Evolutionary conservation across 768 basidiomycete species (phyloP).

Genomic region (Roridomyces roridus): DNA sequence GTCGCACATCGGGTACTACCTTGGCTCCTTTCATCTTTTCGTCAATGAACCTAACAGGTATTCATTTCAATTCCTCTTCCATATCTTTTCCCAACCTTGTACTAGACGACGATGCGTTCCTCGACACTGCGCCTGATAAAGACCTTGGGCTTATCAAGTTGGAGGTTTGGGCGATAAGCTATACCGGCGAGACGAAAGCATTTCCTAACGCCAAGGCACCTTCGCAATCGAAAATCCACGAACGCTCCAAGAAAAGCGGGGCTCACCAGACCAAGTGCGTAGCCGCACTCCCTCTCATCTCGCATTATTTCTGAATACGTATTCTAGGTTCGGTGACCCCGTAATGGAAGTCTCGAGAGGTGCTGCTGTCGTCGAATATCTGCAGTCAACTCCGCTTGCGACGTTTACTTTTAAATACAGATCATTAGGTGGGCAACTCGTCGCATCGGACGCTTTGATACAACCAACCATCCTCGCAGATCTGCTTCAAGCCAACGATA

Average conservation of each 20-base stretch:
- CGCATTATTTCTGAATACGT: neutral
- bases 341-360: neutral
- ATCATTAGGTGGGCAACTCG: slow-evolving; percentile 13
- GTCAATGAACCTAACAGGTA: slow-evolving; percentile 18
- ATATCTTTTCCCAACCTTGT: neutral
- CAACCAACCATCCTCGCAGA: slow-evolving; percentile 10
- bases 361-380: slow-evolving; percentile 18
- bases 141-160: slow-evolving; percentile 17
- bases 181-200: slow-evolving; percentile 4
- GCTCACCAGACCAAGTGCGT: slow-evolving; percentile 21
- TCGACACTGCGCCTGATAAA: slow-evolving; percentile 3
- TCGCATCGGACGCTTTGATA: neutral
- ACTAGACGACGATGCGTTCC: slow-evolving; percentile 19
- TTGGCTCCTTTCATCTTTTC: slow-evolving; percentile 15
- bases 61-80: too few species aligned
- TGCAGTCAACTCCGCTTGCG: slow-evolving; percentile 11
- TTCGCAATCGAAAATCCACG: slow-evolving; percentile 16
- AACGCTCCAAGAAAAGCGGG: slow-evolving; percentile 19
- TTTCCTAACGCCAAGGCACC: neutral
- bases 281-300: neutral
- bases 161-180: slow-evolving; percentile 23
- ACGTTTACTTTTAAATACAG: slow-evolving; percentile 22
- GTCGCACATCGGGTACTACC: slow-evolving; percentile 8
- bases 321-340: slow-evolving; percentile 8
- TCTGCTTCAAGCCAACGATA: slow-evolving; percentile 14